A percentile compares a stretch with the other conserved stretches of the same genome.
Evolutionary conservation across 192 early-diverging fungal species (phyloP).

Genomic region (Rhizoclosmatium sp.): DNA sequence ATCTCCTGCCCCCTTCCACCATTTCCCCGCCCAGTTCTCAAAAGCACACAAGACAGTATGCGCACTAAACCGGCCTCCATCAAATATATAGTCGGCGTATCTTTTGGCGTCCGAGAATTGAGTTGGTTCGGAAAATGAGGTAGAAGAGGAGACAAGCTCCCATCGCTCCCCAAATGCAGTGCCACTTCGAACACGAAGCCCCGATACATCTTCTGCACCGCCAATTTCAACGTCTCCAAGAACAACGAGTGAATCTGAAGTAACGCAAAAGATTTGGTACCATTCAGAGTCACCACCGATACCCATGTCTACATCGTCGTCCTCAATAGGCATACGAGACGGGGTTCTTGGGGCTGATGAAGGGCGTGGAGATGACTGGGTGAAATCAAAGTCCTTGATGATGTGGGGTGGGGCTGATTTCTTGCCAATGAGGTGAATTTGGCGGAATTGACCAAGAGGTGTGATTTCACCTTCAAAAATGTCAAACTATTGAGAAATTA

Average conservation of each 20-base stretch:
- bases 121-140: no score
- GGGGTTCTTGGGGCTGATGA: no score
- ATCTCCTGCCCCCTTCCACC: neutral
- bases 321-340: neutral
- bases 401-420: neutral
- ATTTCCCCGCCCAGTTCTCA: neutral
- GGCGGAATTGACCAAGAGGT: neutral
- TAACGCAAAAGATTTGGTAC: neutral
- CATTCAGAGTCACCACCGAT: neutral
- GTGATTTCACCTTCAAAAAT: slow-evolving; percentile 19
- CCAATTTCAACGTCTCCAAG: slow-evolving; percentile 16
- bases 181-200: neutral
- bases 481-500: neutral
- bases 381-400: slow-evolving; percentile 2
- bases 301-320: neutral
- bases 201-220: slow-evolving; percentile 6
- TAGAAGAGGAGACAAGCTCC: neutral
- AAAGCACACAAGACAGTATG: slow-evolving; percentile 2
- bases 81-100: slow-evolving; percentile 22
- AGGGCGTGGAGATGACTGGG: neutral
- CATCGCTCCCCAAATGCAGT: neutral
- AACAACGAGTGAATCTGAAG: neutral
- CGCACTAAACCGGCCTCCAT: neutral
- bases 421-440: neutral
- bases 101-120: neutral